Evolutionary conservation across 768 basidiomycete genomes (phyloP), one percentile per base, ranked within the genome.

Genomic region (Saitozyma sp.): DNA sequence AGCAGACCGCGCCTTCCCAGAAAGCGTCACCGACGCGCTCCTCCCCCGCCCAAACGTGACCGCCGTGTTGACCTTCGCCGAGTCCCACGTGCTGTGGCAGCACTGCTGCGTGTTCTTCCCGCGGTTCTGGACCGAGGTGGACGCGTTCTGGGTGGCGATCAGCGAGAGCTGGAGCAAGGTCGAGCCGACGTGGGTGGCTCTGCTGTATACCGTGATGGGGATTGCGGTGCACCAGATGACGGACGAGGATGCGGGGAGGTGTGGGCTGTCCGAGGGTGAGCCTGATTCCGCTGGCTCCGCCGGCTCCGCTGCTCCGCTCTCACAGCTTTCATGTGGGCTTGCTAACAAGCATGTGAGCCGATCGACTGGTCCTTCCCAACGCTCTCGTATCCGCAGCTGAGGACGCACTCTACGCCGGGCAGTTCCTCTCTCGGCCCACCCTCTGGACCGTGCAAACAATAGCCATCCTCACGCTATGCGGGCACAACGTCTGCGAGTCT

Each of bases 181-280:
- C 8, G 65, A 67, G 13, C 51, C 54, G 1, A 59, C 54, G 3
- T 67, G 66, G 66, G 19, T 61, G 8, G 66, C 66, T 5, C 48
- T 67, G 37, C 54, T 67, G 16, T 67, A 60, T 45, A 54, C 61
- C 9, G n/a, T 67, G 8, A 54, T 50, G 50, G 66, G 63, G 10
- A 64, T 67, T 10, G 66, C 62, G 8, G 58, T 67, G 3, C 66
- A 67, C 61, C 66, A 67, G 55, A 67, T 67, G 66, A 59, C n/a
- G 9, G 58, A 63, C n/a, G 37, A 50, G 4, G 50, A 67, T 17
- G 63, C 63, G 3, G 49, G 41, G 6, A 45, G 17, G 13, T 64
- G 66, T 54, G 66, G 62, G 5, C 59, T 67, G 9, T 11, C 37
- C 16, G 54, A 61, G n/a, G 62, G 66, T 67, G 43, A 56, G 66